Conservation (phyloP, 2,329 filamentous ascomycete species). For the Plenodomus biglobosus region DNA sequence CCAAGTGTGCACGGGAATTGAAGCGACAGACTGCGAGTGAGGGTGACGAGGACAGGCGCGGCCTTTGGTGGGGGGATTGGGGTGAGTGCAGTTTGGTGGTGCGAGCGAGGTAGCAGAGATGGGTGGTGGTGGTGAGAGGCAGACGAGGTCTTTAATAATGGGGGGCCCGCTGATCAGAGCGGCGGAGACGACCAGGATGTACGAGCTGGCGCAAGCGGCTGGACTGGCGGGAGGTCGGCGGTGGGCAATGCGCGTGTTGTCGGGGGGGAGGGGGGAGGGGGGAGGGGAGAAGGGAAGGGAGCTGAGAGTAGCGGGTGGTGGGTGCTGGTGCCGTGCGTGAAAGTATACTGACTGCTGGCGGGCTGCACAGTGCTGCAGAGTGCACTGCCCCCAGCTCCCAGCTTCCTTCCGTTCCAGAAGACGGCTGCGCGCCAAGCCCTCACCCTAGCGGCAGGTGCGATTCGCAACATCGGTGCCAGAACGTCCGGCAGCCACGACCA, state of each 20-base stretch:
- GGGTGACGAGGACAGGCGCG: neutral
- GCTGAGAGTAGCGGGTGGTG: neutral
- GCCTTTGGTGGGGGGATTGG: constrained; percentile 3
- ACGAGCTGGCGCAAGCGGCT: constrained; percentile 12
- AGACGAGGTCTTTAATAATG: neutral
- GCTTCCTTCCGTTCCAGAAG: constrained; percentile 6
- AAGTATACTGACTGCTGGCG: too few species aligned
- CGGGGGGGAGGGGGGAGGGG: too few species aligned
- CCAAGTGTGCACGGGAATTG: constrained; percentile 2
- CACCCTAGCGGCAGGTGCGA: constrained; percentile 11
- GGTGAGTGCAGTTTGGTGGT: neutral
- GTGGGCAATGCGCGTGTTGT: neutral
- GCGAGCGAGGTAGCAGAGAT: neutral
- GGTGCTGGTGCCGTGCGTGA: too few species aligned
- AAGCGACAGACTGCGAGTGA: constrained; percentile 16
- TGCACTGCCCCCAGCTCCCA: neutral
- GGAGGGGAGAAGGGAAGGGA: neutral
- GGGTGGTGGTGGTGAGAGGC: neutral
- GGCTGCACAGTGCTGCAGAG: too few species aligned
- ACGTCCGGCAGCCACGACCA: constrained; percentile 1
- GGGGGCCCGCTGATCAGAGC: neutral
- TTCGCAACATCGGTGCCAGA: constrained; percentile 12
- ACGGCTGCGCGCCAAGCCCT: constrained; percentile 9
- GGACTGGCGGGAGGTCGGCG: constrained; percentile 5
- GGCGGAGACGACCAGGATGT: neutral